Evolutionary conservation across 169 alveolate genomes (phyloP), one percentile per base, ranked within the genome.

Genomic region (Cystoisospora suis): DNA sequence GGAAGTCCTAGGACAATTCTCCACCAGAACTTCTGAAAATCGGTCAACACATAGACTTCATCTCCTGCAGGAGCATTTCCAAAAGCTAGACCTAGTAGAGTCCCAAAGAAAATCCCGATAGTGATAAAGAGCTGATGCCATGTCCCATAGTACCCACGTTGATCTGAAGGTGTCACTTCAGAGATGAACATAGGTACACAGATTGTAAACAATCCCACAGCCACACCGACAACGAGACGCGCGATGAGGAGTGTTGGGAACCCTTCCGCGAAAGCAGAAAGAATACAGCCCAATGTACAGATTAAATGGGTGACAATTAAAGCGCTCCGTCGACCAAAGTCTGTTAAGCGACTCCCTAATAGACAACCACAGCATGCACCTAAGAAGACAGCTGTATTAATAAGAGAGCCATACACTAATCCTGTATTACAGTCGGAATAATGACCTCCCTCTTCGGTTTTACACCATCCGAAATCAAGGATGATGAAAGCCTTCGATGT

Each of bases 141-240:
- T 46, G 87, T 81, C 20, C 97, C 98, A 45, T 88, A 96, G 77
- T 79, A 88, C 6, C 98, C 98, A 7, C 98, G 93, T 34, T 91
- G 79, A 34, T 92, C 94, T 29, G 88, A 91, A 4, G 97, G 96
- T 27, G 97, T 93, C 87, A 96, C 93, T 87, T 96, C 98, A 0
- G 97, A 92, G 34, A 96, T 81, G 91, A 91, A 96, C 95, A 95
- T 90, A 9, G 98, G 98, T 12, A 93, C 96, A 46, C 95, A 75
- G 1, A 95, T 97, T 2, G 98, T 95, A 17, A 91, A 90, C 45
- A 95, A 59, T 0, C 98, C 98, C 59, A 96, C 94, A 20, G 96
- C 97, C 61, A 95, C 86, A 5, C 98, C 98, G 17, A 94, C 93
- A 23, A 95, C 81, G 20, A 96, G 47, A 12, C 98, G 94, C 3